These are phyloP conservation scores for Rhizomucor pusillus DNA, from an alignment of 371 early-diverging fungal species.

Conservation along the genomic window DNA sequence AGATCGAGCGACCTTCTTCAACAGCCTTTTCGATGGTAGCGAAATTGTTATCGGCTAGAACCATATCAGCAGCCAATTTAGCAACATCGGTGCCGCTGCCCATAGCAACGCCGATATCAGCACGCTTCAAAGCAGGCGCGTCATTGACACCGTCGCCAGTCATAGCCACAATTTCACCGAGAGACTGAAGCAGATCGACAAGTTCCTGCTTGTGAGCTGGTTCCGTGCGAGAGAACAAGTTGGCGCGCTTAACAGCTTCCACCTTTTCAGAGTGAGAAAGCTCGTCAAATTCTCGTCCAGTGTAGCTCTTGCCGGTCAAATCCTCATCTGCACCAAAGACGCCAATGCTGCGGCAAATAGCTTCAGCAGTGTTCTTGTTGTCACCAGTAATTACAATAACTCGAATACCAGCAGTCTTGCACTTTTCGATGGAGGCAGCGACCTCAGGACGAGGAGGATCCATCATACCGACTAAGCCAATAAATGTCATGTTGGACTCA, in stretches of 20 bases:
- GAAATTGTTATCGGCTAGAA: constrained; percentile 97
- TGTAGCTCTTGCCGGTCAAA: constrained; percentile 76
- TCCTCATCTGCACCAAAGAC: constrained; percentile 77
- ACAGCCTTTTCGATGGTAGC: constrained; percentile 95
- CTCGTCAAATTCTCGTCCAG: constrained; percentile 92
- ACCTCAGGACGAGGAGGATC: constrained; percentile 98
- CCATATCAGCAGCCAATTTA: constrained; percentile 97
- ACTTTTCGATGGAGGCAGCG: constrained; percentile 74
- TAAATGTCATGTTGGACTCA: constrained; percentile 86
- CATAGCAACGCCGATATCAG: constrained; percentile 99
- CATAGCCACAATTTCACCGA: constrained; percentile 97
- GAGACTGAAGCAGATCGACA: constrained; percentile 83
- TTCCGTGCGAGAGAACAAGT: constrained; percentile 91
- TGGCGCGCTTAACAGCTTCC: constrained; percentile 71
- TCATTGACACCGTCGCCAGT: constrained; percentile 99
- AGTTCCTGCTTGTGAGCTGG: constrained; percentile 94
- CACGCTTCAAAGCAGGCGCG: constrained; percentile 95
- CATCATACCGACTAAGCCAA: constrained; percentile 93
- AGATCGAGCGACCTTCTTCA: constrained; percentile 95
- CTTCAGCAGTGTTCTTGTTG: constrained; percentile 93
- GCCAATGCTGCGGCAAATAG: constrained; percentile 92
- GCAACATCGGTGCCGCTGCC: constrained; percentile 98
- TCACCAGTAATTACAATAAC: constrained; percentile 99
- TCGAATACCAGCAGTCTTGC: constrained; percentile 92
- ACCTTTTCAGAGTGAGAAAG: constrained; percentile 71